phyloP scores from a whole-genome alignment of 106 monocot species.

The Apostasia ramifera region DNA sequence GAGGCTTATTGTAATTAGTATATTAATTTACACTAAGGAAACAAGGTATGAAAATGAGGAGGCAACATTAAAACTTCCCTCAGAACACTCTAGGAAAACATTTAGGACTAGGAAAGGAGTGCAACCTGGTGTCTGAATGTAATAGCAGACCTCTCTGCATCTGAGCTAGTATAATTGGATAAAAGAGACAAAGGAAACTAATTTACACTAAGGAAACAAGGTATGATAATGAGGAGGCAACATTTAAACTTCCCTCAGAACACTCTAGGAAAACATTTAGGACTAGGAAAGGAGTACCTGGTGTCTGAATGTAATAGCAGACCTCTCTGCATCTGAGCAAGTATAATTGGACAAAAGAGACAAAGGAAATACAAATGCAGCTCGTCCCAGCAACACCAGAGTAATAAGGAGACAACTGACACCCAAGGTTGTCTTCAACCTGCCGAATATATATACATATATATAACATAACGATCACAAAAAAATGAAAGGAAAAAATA shows the following conservation, averaged over 20 bases:
- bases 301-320: slow-evolving; percentile 54
- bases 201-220: no score
- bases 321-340: slow-evolving; percentile 36
- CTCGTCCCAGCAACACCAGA: slow-evolving; percentile 65
- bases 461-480: not conserved
- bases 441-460: slow-evolving; percentile 22
- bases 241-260: not conserved
- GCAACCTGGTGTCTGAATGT: slow-evolving; percentile 78
- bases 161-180: slow-evolving; percentile 58
- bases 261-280: not conserved
- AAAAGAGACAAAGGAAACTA: slow-evolving; percentile 30
- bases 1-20: no score
- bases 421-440: slow-evolving; percentile 39
- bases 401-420: slow-evolving; percentile 38
- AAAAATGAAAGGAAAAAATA: no score
- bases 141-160: slow-evolving; percentile 28
- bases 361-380: slow-evolving; percentile 82
- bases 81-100: not conserved
- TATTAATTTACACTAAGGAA: no score
- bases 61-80: no score
- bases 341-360: slow-evolving; percentile 59
- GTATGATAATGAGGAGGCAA: no score
- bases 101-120: not conserved
- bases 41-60: no score
- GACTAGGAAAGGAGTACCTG: slow-evolving; percentile 35